Conservation (phyloP, 352 stramenopile species). For the Phytophthora europaea region DNA sequence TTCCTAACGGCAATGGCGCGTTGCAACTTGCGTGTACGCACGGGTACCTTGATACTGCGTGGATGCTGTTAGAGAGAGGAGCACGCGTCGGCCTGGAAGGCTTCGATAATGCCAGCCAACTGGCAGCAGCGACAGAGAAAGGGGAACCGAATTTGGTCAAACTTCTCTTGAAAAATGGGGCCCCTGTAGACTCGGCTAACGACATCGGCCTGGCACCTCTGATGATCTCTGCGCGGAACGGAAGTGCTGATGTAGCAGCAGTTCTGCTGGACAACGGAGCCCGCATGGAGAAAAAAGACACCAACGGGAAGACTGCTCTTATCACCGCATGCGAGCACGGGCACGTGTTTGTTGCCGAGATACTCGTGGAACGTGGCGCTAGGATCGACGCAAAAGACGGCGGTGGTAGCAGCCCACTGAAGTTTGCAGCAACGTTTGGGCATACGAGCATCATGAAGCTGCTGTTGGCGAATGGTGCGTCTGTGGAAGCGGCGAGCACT, state of each 20-base stretch:
- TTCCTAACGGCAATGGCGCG: neutral
- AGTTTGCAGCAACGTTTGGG: neutral
- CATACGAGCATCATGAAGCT: slow-evolving; percentile 3
- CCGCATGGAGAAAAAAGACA: neutral
- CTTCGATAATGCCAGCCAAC: neutral
- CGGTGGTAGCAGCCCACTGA: neutral
- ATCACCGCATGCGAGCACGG: neutral
- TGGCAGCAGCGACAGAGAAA: neutral
- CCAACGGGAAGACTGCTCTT: slow-evolving; percentile 2
- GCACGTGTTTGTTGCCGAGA: neutral
- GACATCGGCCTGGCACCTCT: neutral
- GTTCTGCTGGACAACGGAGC: neutral
- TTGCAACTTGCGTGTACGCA: neutral
- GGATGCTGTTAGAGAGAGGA: neutral
- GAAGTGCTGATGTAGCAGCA: neutral
- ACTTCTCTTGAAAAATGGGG: neutral
- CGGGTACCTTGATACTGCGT: neutral
- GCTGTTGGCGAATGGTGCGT: slow-evolving; percentile 1
- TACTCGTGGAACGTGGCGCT: neutral
- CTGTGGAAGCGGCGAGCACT: neutral
- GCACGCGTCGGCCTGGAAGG: neutral
- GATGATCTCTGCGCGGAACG: neutral
- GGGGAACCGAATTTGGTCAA: neutral
- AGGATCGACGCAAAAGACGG: neutral
- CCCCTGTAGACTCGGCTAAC: neutral